Conservation (phyloP, 805 yeast genomes). For the Lipomyces orientalis region DNA sequence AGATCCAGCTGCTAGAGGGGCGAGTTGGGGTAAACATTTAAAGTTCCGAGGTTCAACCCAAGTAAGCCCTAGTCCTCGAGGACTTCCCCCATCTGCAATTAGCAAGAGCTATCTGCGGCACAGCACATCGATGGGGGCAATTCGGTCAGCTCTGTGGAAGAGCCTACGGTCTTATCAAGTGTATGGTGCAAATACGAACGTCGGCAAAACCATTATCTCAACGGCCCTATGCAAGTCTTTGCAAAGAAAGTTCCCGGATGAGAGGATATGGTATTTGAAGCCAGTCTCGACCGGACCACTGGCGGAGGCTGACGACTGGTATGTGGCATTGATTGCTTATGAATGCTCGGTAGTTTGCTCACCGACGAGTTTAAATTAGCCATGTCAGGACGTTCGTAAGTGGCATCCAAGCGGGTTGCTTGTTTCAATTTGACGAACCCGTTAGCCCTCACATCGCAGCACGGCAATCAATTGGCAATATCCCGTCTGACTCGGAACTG, state of each 20-base stretch:
- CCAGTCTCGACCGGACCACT: constrained; percentile 40
- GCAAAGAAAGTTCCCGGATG: constrained; percentile 1
- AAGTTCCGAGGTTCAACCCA: not conserved
- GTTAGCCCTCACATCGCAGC: constrained; percentile 7
- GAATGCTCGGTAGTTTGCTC: not conserved
- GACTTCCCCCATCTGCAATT: not conserved
- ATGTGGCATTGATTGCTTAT: constrained; percentile 15
- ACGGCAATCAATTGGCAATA: not conserved
- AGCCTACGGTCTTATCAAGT: constrained; percentile 2
- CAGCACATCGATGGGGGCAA: not conserved
- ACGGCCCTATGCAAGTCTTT: constrained; percentile 27
- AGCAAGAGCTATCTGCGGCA: too few relatives aligned
- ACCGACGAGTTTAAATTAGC: not conserved
- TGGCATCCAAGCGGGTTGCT: not conserved
- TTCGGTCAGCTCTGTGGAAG: constrained; percentile 7
- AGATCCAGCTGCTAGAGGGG: not conserved
- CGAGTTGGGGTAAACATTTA: not conserved
- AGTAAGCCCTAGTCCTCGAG: not conserved
- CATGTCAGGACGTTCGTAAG: not conserved
- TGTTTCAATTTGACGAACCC: constrained; percentile 6
- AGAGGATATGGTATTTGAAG: constrained; percentile 35
- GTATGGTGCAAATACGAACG: constrained; percentile 42
- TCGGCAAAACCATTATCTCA: constrained; percentile 40
- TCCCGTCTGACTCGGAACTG: constrained; percentile 1
- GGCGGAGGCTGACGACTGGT: constrained; percentile 34